Evolutionary conservation across 2,329 filamentous ascomycete genomes (phyloP), one percentile per base, ranked within the genome.

Genomic region (Exophiala dermatitidis): DNA sequence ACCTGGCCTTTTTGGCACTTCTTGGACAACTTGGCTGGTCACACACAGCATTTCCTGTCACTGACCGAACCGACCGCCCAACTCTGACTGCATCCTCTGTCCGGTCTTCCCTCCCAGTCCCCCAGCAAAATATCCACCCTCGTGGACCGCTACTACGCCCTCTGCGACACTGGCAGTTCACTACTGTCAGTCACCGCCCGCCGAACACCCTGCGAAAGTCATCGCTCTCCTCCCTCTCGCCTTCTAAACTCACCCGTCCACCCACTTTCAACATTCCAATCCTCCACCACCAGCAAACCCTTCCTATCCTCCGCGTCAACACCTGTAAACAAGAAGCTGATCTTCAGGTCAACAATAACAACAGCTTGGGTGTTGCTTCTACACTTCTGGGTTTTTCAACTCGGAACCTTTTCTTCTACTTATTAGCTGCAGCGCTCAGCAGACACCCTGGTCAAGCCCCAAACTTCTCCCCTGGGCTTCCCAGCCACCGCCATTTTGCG

Each of bases 401-500:
- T 1, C 26, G 36, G 29, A 19, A n/a, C 48, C 19, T 26, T 7
- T 49, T n/a, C 32, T 28, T 5, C 32, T 26, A 28, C 48, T 40
- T 34, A n/a, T 31, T 36, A 50, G 31, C 29, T 33, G 34, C 36
- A 45, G 42, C 31, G 9, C 28, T 45, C 9, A 38, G 19, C 19
- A 32, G 36, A 12, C n/a, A 30, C 57, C 53, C 57, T 40, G 57
- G 53, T 54, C 50, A 41, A 41, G 38, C 38, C 42, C 52, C 52
- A 52, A 59, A 49, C 50, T 54, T 29, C 52, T 48, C 46, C 53
- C 31, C 49, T 12, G 33, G 9, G 42, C 36, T 33, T 49, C 57
- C 57, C 57, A 59, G 57, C 57, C 57, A 59, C 57, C 57, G 37
- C 51, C 48, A 57, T 59, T 59, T 56, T 57, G 45, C 34, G 51